A percentile compares a stretch with the other conserved stretches of the same genome.
Evolutionary conservation across 1,139 yeast species (phyloP).

Genomic region (Geotrichum klebahnii): DNA sequence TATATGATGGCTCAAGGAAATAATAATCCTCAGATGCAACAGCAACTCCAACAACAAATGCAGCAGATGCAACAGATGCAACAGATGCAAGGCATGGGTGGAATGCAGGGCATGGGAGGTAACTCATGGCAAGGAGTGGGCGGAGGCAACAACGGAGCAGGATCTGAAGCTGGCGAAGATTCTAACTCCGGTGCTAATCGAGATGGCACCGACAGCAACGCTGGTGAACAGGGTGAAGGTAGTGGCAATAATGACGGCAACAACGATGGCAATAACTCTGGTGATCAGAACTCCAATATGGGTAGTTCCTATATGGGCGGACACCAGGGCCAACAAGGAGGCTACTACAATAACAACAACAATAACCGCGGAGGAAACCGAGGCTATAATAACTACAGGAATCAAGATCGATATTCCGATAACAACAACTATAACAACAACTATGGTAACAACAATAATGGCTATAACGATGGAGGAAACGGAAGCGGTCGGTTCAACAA

Average conservation of each 20-base stretch:
- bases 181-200: constrained; percentile 25
- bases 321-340: constrained; percentile 3
- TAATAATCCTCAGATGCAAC: constrained; percentile 45
- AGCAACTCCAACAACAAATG: constrained; percentile 37
- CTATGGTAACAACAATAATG: not conserved
- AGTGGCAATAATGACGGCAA: constrained; percentile 23
- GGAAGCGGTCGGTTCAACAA: not conserved
- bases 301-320: constrained; percentile 6
- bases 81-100: constrained; percentile 18
- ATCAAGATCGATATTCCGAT: not conserved
- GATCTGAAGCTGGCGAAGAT: constrained; percentile 18
- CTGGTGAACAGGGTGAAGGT: constrained; percentile 20
- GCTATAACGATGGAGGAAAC: constrained; percentile 1
- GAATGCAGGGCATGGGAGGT: not conserved
- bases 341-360: constrained; percentile 18
- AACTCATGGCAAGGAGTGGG: not conserved
- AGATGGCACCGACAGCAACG: constrained; percentile 26
- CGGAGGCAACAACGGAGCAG: constrained; percentile 6
- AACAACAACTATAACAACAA: constrained; percentile 7
- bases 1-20: constrained; percentile 38
- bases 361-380: constrained; percentile 20
- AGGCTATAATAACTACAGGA: constrained; percentile 19
- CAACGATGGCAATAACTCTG: constrained; percentile 15
- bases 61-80: constrained; percentile 29
- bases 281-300: constrained; percentile 9